These are phyloP conservation scores for Cadophora luteo-olivacea DNA, from an alignment of 2,329 filamentous ascomycete genomes.

Conservation along the genomic window DNA sequence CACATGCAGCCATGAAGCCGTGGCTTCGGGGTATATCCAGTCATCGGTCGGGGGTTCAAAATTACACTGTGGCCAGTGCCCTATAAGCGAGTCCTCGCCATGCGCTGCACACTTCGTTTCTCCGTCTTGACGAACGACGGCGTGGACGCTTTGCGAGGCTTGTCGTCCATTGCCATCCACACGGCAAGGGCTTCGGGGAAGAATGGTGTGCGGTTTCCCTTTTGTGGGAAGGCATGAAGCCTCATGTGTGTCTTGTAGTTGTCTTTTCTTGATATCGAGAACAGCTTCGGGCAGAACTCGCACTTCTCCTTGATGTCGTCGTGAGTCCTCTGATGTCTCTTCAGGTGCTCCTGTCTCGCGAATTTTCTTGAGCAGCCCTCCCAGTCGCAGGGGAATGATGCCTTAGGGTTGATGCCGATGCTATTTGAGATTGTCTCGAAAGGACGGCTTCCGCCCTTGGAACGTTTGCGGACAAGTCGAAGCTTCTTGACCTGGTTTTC, in stretches of 20 bases:
- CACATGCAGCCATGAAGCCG: background rate
- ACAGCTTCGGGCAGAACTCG: background rate
- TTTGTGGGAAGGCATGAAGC: background rate
- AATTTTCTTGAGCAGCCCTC: background rate
- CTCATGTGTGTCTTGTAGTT: slow-evolving; percentile 1
- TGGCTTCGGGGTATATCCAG: background rate
- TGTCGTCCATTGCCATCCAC: background rate
- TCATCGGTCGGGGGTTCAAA: background rate
- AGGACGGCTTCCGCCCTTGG: background rate
- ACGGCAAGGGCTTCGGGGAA: background rate
- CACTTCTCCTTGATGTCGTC: background rate
- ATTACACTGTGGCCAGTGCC: background rate
- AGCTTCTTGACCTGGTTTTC: slow-evolving; percentile 4
- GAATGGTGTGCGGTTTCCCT: background rate
- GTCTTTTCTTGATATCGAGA: background rate
- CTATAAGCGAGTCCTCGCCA: slow-evolving; percentile 1
- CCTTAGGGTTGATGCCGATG: slow-evolving; percentile 4
- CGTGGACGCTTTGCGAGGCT: background rate
- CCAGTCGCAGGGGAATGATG: background rate
- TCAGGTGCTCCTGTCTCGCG: slow-evolving; percentile 1
- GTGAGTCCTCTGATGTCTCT: slow-evolving; percentile 1
- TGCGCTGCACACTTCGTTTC: background rate
- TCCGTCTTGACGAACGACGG: background rate
- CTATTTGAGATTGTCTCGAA: background rate
- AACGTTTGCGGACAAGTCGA: background rate